A percentile compares a stretch with the other conserved stretches of the same genome.
phyloP scores from a whole-genome alignment of 495 filamentous ascomycete genomes.

The Neurospora sp. region DNA sequence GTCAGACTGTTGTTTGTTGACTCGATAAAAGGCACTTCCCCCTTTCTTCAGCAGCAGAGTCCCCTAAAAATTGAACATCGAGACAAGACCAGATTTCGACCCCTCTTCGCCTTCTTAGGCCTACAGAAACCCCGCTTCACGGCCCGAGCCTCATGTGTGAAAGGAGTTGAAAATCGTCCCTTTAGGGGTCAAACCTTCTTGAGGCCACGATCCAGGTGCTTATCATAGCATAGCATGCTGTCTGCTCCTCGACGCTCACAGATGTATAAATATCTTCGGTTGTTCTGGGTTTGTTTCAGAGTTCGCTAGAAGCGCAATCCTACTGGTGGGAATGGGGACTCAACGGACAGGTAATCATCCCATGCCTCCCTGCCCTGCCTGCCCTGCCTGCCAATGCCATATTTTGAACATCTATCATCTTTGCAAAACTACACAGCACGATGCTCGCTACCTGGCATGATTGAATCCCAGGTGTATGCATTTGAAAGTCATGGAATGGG shows the following conservation, averaged over 20 bases:
- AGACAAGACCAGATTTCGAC: neutral
- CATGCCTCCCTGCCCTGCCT: neutral
- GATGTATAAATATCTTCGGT: neutral
- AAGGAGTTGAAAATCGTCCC: neutral
- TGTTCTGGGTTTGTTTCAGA: neutral
- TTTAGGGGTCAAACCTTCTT: neutral
- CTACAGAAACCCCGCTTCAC: neutral
- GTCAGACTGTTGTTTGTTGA: neutral
- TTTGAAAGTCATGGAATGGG: neutral
- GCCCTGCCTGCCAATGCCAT: neutral
- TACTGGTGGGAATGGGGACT: neutral
- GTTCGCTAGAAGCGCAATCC: neutral
- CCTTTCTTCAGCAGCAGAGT: neutral
- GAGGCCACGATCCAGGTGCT: neutral
- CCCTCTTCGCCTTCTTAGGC: neutral
- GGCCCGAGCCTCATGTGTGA: neutral
- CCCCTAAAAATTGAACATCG: neutral
- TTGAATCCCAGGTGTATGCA: neutral
- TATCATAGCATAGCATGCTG: neutral
- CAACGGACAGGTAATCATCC: neutral
- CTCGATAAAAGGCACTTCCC: neutral
- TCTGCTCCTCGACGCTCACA: neutral
- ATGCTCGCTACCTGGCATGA: neutral
- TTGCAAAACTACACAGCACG: neutral
- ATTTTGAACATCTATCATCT: neutral